Conservation (phyloP, 768 basidiomycete species). For the Boletus rufocinnamomeus region DNA sequence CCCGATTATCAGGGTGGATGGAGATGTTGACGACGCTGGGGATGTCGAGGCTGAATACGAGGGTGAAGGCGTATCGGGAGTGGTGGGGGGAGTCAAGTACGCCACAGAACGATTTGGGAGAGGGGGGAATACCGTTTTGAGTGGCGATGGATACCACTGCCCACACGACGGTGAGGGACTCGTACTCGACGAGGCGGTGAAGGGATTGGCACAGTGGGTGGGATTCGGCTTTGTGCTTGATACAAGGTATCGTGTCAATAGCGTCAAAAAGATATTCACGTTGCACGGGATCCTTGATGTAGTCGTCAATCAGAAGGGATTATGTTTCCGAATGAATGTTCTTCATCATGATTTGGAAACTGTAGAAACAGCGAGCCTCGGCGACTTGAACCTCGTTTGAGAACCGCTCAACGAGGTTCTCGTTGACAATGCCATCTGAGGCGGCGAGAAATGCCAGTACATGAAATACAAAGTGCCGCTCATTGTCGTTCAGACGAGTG, state of each 20-base stretch:
- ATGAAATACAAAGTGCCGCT: conserved; percentile 88
- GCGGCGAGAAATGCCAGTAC: conserved; percentile 97
- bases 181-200: too few species aligned
- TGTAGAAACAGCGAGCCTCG: conserved; percentile 95
- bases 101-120: too few species aligned
- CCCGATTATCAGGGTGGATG: too few species aligned
- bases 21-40: too few species aligned
- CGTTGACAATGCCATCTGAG: conserved; percentile 95
- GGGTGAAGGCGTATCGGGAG: too few species aligned
- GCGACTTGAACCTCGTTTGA: conserved; percentile 89
- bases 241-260: conserved; percentile 90
- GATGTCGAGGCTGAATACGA: too few species aligned
- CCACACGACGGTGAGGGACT: too few species aligned
- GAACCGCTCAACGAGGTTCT: conserved; percentile 93
- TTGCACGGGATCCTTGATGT: conserved; percentile 78
- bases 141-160: too few species aligned
- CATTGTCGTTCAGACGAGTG: conserved; percentile 72
- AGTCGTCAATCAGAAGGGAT: conserved; percentile 92
- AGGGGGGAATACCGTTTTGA: too few species aligned
- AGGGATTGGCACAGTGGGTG: too few species aligned
- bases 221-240: conserved; percentile 92
- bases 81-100: too few species aligned
- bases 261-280: conserved; percentile 88
- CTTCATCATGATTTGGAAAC: conserved; percentile 99
- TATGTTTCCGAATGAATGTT: conserved; percentile 98